Evolutionary conservation across 495 filamentous ascomycete genomes (phyloP), one percentile per base, ranked within the genome.

Genomic region (Hypoxylon crocopeplum): DNA sequence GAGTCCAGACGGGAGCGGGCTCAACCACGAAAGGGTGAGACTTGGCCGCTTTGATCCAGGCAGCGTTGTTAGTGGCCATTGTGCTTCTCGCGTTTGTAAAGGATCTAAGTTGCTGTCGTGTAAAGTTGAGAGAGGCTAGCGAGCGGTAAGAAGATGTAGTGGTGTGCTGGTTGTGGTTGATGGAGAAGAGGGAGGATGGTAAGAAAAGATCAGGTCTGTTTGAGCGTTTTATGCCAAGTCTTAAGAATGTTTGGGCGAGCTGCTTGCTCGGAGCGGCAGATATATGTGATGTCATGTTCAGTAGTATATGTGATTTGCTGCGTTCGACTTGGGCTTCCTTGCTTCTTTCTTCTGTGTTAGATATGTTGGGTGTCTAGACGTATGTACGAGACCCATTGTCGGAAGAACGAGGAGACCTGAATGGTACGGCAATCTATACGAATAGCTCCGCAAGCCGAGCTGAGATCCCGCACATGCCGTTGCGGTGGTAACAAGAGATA

Each of bases 21-120:
- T 69, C 63, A 32, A 79, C 45, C 11, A 69, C 59, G 41, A 78
- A 62, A 24, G 71, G 68, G 17, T 13, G 38, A 15, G 24, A 48
- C 40, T 63, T 61, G 10, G 49, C 37, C 32, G 50, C 42, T 20
- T 62, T 62, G 17, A 64, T 59, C 46, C 48, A 74, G n/a, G 71
- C 70, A 27, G 68, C 70, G 38, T 15, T 59, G 57, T 71, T 75
- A 3, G 53, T 21, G 27, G 59, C 46, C 59, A 57, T 63, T 11
- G 45, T 62, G 59, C 12, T 48, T 42, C 22, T 52, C 11, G 38
- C 22, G 7, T 46, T 19, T 10, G 52, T 41, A n/a, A 62, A 52
- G 5, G 20, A 22, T 32, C 48, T 44, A 7, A 33, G 20, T 25
- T 41, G 47, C 27, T 56, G 40, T 7, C 19, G 39, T 19, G 34